A percentile compares a stretch with the other conserved stretches of the same genome.
These are phyloP conservation scores for Ganoderma sinense DNA, from an alignment of 1,284 basidiomycete genomes.

Conservation along the genomic window DNA sequence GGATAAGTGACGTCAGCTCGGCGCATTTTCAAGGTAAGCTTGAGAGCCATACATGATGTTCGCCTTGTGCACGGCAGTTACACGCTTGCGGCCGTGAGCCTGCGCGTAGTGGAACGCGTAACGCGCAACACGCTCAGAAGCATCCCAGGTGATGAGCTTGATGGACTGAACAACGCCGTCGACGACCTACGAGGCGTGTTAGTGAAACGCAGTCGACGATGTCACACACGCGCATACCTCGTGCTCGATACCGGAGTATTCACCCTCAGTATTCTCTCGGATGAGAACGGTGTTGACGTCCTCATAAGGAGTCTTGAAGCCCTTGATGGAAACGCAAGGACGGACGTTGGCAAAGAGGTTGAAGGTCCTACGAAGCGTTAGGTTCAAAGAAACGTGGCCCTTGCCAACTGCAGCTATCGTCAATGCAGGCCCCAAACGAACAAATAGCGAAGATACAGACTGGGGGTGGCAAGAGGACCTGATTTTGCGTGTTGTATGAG, in stretches of 20 bases:
- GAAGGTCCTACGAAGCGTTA: conserved; percentile 97
- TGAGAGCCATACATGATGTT: conserved; percentile 87
- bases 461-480: conserved; percentile 95
- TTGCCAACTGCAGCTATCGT: conserved; percentile 81
- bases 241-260: conserved; percentile 99
- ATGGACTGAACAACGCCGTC: conserved; percentile 99
- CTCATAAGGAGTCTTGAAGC: conserved; percentile 98
- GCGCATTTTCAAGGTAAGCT: background rate
- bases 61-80: conserved; percentile 99
- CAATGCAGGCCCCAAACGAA: conserved; percentile 4
- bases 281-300: conserved; percentile 98
- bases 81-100: conserved; percentile 87
- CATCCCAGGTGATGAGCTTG: conserved; percentile 99
- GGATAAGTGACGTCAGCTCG: conserved; percentile 11
- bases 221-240: conserved; percentile 60
- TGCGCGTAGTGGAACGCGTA: conserved; percentile 99
- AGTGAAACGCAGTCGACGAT: background rate
- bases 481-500: conserved; percentile 2
- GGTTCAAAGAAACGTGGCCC: conserved; percentile 98
- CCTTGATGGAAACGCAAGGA: conserved; percentile 95
- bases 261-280: conserved; percentile 99
- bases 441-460: conserved; percentile 66
- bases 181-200: conserved; percentile 66
- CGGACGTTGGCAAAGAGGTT: conserved; percentile 99
- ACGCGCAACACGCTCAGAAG: conserved; percentile 97